phyloP scores from a whole-genome alignment of 2,329 filamentous ascomycete genomes.

The Sphaerulina populicola region DNA sequence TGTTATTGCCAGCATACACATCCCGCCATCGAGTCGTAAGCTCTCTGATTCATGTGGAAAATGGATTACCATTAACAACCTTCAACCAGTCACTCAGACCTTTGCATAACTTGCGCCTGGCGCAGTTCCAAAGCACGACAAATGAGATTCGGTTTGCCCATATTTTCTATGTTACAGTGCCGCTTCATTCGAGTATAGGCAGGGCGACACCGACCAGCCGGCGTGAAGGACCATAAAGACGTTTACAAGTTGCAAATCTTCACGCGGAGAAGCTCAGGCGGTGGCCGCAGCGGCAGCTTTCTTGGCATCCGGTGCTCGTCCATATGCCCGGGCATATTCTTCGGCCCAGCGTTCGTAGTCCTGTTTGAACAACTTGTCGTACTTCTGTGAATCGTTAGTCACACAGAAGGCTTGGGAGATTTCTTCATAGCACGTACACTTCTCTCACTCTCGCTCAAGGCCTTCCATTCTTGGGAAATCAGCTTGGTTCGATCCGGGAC shows the following conservation, averaged over 20 bases:
- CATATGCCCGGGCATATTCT: constrained; percentile 6
- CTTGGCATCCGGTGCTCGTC: neutral
- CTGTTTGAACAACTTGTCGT: constrained; percentile 7
- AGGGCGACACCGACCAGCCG: neutral
- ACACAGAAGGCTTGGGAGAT: neutral
- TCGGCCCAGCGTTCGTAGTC: constrained; percentile 11
- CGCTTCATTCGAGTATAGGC: no score
- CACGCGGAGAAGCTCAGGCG: neutral
- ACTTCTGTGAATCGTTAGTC: constrained; percentile 16
- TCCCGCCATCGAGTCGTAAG: no score
- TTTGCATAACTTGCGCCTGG: no score
- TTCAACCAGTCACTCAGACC: no score
- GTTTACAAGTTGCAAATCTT: neutral
- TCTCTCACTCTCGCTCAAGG: constrained; percentile 40
- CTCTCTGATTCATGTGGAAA: no score
- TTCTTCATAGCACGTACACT: constrained; percentile 33
- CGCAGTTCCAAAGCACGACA: no score
- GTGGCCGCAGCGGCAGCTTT: neutral
- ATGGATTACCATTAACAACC: no score
- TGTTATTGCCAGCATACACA: no score
- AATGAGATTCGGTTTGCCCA: no score
- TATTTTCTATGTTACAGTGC: no score
- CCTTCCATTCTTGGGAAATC: constrained; percentile 43
- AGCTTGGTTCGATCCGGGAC: constrained; percentile 36
- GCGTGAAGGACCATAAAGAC: neutral